A percentile compares a stretch with the other conserved stretches of the same genome.
Evolutionary conservation across 306 rosid genomes (phyloP).

Genomic region (Alnus glutinosa): DNA sequence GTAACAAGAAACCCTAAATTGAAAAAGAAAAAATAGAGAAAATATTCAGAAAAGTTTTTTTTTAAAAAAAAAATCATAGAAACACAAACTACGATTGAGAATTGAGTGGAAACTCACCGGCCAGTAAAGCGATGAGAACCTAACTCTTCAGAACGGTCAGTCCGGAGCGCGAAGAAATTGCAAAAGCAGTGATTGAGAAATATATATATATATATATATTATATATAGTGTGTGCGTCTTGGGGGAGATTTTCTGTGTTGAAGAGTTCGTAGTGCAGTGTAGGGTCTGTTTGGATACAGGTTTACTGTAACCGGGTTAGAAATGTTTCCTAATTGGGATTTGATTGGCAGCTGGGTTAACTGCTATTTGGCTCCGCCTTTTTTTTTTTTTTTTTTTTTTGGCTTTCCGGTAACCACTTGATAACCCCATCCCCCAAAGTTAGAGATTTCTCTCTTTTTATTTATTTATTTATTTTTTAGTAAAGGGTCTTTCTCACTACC

Average conservation of each 20-base stretch:
- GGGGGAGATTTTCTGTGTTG: neutral
- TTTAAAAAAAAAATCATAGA: neutral
- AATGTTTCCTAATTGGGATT: neutral
- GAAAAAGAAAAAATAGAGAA: neutral
- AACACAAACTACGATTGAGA: neutral
- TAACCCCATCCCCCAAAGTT: too few species aligned
- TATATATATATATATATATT: neutral
- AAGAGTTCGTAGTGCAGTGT: neutral
- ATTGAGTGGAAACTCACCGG: conserved; percentile 39
- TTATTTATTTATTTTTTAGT: too few species aligned
- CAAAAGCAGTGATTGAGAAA: conserved; percentile 10
- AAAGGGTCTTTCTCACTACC: too few species aligned
- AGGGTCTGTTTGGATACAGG: neutral
- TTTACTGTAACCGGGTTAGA: neutral
- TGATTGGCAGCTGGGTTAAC: neutral
- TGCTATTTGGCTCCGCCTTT: neutral
- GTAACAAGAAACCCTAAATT: neutral
- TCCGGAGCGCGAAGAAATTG: conserved; percentile 5
- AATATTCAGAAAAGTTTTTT: neutral
- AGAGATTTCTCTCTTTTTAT: too few species aligned
- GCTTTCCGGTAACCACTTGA: neutral
- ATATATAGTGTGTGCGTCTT: neutral
- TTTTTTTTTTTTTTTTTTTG: neutral
- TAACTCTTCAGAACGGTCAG: conserved; percentile 29
- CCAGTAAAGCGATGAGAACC: conserved; percentile 25